phyloP scores from a whole-genome alignment of 2,329 filamentous ascomycete species.

The Alternaria sp. region DNA sequence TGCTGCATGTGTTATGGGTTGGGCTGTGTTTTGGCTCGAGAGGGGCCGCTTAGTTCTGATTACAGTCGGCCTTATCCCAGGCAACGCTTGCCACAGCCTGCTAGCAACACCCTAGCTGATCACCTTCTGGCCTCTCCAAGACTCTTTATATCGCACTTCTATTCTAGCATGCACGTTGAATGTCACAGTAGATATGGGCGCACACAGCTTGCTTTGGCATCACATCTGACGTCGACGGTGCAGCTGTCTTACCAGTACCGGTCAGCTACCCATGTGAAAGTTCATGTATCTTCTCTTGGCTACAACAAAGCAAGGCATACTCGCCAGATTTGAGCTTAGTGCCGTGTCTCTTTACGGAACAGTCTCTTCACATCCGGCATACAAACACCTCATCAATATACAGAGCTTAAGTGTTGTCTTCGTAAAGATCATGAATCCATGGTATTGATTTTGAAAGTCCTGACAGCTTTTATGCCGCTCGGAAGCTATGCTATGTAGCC shows the following conservation, averaged over 20 bases:
- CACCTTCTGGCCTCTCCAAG: not conserved
- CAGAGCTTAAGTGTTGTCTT: slow-evolving; percentile 5
- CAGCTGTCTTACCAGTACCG: slow-evolving; percentile 18
- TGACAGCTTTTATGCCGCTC: slow-evolving; percentile 30
- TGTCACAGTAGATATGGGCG: not conserved
- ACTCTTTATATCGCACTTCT: not conserved
- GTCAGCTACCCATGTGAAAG: slow-evolving; percentile 19
- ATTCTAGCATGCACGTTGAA: not conserved
- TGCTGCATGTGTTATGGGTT: slow-evolving; percentile 21
- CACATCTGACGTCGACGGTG: slow-evolving; percentile 21
- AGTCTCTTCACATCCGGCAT: not conserved
- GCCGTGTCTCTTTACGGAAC: not conserved
- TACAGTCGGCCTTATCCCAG: not conserved
- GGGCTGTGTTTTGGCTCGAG: slow-evolving; percentile 29
- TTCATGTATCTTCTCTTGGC: slow-evolving; percentile 6
- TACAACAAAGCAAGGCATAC: slow-evolving; percentile 5
- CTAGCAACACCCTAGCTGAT: slow-evolving; percentile 18
- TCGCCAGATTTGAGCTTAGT: not conserved
- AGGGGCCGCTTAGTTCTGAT: slow-evolving; percentile 6
- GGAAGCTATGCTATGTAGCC: slow-evolving; percentile 47
- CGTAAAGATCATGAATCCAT: slow-evolving; percentile 43
- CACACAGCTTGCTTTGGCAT: not conserved
- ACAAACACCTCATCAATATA: not conserved
- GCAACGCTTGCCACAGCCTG: slow-evolving; percentile 19
- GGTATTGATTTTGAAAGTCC: slow-evolving; percentile 43